Evolutionary conservation across 169 alveolate species (phyloP).

Genomic region (Eimeria maxima): DNA sequence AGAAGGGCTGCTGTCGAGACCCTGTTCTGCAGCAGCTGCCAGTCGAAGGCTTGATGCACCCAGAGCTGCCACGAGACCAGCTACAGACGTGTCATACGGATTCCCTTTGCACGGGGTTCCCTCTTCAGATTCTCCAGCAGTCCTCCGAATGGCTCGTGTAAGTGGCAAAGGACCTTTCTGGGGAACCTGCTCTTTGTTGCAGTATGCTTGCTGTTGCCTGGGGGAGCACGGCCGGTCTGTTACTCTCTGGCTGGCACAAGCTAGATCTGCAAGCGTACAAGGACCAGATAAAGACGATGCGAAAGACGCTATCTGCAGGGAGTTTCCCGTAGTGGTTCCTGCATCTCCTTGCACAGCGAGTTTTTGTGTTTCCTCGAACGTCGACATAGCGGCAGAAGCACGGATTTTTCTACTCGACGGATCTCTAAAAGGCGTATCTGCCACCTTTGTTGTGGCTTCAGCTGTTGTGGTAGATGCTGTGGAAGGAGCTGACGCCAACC

Average conservation of each 20-base stretch:
- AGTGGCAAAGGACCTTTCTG: neutral
- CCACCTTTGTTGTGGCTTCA: constrained; percentile 20
- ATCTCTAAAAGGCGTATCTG: neutral
- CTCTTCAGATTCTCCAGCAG: neutral
- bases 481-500: constrained; percentile 46
- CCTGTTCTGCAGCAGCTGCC: constrained; percentile 74
- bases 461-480: constrained; percentile 57
- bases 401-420: neutral
- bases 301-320: neutral
- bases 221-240: neutral
- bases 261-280: neutral
- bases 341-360: neutral
- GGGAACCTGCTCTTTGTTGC: neutral
- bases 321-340: neutral
- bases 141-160: neutral
- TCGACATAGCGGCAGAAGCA: neutral
- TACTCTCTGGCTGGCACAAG: neutral
- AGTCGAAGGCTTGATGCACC: constrained; percentile 73
- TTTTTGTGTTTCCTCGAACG: neutral
- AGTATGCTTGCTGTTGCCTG: neutral
- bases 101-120: neutral
- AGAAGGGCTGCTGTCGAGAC: constrained; percentile 70
- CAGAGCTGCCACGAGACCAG: constrained; percentile 59
- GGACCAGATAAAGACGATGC: neutral
- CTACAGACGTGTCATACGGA: neutral